phyloP scores from a whole-genome alignment of 176 grass and related monocot species.

The Otatea glauca region DNA sequence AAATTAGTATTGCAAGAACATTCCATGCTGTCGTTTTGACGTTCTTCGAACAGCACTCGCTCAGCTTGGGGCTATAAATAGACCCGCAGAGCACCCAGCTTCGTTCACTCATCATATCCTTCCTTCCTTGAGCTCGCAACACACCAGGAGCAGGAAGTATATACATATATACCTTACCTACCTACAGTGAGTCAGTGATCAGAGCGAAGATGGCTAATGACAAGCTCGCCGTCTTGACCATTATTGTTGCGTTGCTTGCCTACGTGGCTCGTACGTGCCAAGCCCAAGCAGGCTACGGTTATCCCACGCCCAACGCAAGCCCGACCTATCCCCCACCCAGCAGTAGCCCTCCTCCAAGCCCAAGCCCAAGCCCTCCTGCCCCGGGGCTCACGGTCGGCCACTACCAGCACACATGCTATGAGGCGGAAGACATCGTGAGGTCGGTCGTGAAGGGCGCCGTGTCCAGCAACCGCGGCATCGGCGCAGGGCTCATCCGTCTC shows the following conservation, averaged over 20 bases:
- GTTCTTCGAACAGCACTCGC: too few relatives aligned
- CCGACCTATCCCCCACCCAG: not conserved
- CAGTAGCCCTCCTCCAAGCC: too few relatives aligned
- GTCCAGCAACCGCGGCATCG: constrained; percentile 7
- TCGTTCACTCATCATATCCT: not conserved
- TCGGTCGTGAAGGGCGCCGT: constrained; percentile 13
- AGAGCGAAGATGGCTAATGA: not conserved
- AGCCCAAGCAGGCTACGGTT: not conserved
- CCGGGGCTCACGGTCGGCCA: constrained; percentile 35
- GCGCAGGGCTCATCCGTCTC: constrained; percentile 52
- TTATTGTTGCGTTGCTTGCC: not conserved
- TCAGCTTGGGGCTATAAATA: not conserved
- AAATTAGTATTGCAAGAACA: too few relatives aligned
- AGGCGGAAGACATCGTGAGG: constrained; percentile 31
- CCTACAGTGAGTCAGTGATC: too few relatives aligned
- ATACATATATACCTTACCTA: too few relatives aligned
- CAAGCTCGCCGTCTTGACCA: not conserved
- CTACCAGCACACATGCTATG: constrained; percentile 44
- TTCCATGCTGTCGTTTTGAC: too few relatives aligned
- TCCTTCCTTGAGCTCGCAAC: too few relatives aligned
- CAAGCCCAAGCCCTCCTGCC: not conserved
- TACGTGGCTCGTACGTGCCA: not conserved
- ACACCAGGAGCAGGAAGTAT: too few relatives aligned
- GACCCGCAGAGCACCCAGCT: not conserved
- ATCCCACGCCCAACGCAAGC: not conserved